These are phyloP conservation scores for Prosopis cineraria DNA, from an alignment of 306 rosid species.

Conservation along the genomic window DNA sequence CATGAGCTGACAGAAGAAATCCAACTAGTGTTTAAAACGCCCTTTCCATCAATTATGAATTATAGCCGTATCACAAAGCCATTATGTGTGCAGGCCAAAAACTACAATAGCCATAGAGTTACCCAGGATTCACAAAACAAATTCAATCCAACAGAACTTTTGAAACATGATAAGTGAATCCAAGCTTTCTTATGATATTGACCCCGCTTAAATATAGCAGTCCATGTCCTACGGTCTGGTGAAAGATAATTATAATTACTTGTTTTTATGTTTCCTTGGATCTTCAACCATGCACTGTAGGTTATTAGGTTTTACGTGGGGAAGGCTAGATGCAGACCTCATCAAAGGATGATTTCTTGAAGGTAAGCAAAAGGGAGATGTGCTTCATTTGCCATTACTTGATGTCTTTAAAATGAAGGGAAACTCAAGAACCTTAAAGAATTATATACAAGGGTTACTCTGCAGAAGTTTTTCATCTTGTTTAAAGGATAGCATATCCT, in stretches of 20 bases:
- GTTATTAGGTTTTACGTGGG: conserved; percentile 1
- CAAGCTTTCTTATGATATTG: conserved; percentile 5
- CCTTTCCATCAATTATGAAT: neutral
- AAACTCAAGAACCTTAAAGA: neutral
- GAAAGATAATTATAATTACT: neutral
- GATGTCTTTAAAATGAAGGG: neutral
- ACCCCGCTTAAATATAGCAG: neutral
- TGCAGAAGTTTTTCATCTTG: neutral
- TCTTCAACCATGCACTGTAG: neutral
- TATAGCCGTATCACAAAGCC: neutral
- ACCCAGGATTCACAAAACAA: neutral
- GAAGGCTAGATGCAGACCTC: neutral
- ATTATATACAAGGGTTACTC: neutral
- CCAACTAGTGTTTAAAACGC: neutral
- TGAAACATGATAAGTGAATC: neutral
- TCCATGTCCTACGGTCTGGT: neutral
- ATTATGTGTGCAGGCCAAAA: neutral
- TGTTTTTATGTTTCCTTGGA: neutral
- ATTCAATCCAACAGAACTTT: neutral
- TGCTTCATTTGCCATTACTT: neutral
- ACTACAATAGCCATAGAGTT: neutral
- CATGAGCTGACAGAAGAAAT: conserved; percentile 3
- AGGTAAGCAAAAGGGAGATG: neutral
- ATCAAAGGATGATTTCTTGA: neutral
- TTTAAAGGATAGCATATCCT: neutral